Base-by-base conservation (phyloP, 2,329 filamentous ascomycete species). In the Trichoderma citrinoviride region DNA sequence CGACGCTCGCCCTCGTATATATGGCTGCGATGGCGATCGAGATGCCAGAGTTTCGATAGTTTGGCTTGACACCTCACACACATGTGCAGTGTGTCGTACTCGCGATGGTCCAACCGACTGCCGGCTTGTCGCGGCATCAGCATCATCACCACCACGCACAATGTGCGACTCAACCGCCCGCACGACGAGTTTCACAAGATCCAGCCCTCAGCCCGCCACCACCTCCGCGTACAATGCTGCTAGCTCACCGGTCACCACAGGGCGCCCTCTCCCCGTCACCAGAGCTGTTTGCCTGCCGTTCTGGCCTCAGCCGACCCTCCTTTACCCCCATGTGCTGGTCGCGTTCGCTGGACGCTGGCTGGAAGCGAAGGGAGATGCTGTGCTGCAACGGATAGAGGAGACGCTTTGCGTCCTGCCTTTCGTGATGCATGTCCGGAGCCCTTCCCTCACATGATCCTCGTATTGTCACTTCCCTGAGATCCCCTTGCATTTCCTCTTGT, bases 301-400 rank as follows among this genome's bases (percentile, higher is more conserved):
- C n/a, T 61, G 49, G 43, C 46, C 21, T 49, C 47, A 61, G 57
- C 57, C 57, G 46, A 61, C 57, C 46, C 57, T 52, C 57, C 57
- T 40, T 52, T 43, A 61, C 44, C 56, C n/a, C 56, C 55, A 47
- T 58, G 27, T 29, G 27, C 55, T 27, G 56, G 33, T 44, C 12
- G 43, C 40, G n/a, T 12, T 19, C 40, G 33, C 14, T 49, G 27
- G 33, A 58, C 27, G 57, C 57, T 47, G 57, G 46, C 46, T 19
- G 29, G 17, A 37, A 52, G 46, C 46, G 27, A 17, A 25, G 33
- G n/a, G 57, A 21, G 46, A 8, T 23, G n/a, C 52, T 12, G 25
- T 21, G n/a, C 52, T 12, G 25, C 15, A 47, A n/a, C 57, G 49
- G 43, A 61, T 52, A 21, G 23, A 33, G 44, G n/a, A 52, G 21